These are phyloP conservation scores for Acrasis kona DNA, from an alignment of 78 protist species.

Conservation along the genomic window DNA sequence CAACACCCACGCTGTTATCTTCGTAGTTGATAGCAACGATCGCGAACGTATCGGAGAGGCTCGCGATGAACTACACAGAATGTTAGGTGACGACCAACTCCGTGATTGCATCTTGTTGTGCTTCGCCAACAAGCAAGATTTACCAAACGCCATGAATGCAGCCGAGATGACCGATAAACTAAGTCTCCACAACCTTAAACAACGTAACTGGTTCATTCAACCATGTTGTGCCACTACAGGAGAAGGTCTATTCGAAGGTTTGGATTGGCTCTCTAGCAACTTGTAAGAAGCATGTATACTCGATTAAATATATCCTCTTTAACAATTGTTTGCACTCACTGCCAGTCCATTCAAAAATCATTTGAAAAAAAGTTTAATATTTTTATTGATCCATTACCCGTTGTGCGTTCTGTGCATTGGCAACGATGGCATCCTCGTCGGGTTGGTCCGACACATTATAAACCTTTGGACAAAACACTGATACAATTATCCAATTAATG, in stretches of 20 bases:
- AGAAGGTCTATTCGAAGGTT: constrained; percentile 32
- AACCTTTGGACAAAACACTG: no score
- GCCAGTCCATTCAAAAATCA: no score
- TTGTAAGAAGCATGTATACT: no score
- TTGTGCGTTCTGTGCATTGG: no score
- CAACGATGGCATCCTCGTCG: no score
- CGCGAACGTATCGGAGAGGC: constrained; percentile 22
- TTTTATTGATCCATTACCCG: no score
- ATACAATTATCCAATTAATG: no score
- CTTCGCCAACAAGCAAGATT: constrained; percentile 83
- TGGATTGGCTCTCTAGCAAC: constrained; percentile 43
- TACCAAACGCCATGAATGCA: constrained; percentile 44
- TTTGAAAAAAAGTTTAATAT: no score
- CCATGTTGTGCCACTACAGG: constrained; percentile 23
- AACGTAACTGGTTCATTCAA: constrained; percentile 26
- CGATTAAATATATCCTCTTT: no score
- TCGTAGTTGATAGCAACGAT: constrained; percentile 32
- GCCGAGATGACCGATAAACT: constrained; percentile 45
- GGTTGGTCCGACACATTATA: no score
- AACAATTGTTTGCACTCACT: no score
- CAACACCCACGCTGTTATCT: constrained; percentile 19
- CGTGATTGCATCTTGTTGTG: constrained; percentile 57
- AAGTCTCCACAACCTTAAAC: constrained; percentile 7
- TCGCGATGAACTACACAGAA: constrained; percentile 50
- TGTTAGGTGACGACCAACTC: constrained; percentile 67